Evolutionary conservation across 2,329 filamentous ascomycete genomes (phyloP).

Genomic region (Stachybotrys chartarum): DNA sequence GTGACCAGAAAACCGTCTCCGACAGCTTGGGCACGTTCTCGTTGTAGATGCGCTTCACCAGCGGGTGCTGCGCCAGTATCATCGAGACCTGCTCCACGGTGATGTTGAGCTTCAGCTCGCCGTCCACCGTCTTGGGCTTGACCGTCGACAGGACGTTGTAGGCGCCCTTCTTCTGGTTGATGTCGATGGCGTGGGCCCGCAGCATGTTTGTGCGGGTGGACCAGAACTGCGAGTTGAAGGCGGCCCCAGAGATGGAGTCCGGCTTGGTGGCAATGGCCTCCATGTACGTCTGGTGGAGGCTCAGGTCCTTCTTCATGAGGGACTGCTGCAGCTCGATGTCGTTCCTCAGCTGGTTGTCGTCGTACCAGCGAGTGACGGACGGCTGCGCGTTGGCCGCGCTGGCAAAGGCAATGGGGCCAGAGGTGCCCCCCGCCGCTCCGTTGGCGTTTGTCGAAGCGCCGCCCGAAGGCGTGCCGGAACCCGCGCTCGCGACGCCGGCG

Average conservation of each 20-base stretch:
- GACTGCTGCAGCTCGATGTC: conserved; percentile 84
- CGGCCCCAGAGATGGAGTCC: conserved; percentile 68
- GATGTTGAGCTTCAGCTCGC: conserved; percentile 70
- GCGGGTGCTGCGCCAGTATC: conserved; percentile 86
- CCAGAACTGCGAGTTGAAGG: conserved; percentile 94
- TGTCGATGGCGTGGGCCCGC: conserved; percentile 84
- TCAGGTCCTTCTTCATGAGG: conserved; percentile 71
- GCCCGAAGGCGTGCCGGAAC: conserved; percentile 15
- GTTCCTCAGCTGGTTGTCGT: conserved; percentile 68
- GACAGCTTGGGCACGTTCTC: conserved; percentile 80
- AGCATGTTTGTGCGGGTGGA: conserved; percentile 78
- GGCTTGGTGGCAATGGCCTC: conserved; percentile 79
- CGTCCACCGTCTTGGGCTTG: conserved; percentile 51
- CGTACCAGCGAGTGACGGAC: conserved; percentile 62
- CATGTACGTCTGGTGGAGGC: conserved; percentile 76
- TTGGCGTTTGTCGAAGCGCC: conserved; percentile 20
- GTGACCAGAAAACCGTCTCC: conserved; percentile 82
- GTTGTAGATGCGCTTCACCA: conserved; percentile 86
- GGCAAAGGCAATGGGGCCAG: conserved; percentile 71
- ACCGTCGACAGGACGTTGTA: conserved; percentile 93
- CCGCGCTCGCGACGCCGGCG: conserved; percentile 38
- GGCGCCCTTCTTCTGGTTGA: conserved; percentile 74
- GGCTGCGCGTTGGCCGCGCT: conserved; percentile 54
- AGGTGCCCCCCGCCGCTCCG: conserved; percentile 34
- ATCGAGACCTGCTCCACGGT: conserved; percentile 88